phyloP scores from a whole-genome alignment of 441 rosid genomes.

The Adansonia rubrostipa region DNA sequence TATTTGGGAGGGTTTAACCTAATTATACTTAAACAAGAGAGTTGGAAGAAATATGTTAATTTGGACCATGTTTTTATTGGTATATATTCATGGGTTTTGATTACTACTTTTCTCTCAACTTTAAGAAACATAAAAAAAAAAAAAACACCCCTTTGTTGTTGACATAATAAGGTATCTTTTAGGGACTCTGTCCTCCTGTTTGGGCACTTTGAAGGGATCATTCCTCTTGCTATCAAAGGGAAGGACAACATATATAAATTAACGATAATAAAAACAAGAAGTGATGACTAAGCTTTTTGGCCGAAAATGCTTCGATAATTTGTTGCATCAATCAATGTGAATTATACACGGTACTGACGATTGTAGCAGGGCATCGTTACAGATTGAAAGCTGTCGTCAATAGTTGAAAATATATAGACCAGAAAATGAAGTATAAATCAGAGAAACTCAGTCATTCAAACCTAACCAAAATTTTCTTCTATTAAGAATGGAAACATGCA shows the following conservation, averaged over 20 bases:
- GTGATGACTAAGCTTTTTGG: conserved; percentile 9
- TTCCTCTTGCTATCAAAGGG: conserved; percentile 12
- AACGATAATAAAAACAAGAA: not conserved
- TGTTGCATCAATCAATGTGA: not conserved
- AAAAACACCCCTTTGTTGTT: not conserved
- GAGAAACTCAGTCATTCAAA: not conserved
- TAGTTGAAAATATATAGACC: not conserved
- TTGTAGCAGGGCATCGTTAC: not conserved
- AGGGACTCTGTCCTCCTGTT: not conserved
- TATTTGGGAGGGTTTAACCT: not conserved
- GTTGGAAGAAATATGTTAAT: not conserved
- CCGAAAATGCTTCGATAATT: conserved; percentile 6
- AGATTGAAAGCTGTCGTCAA: not conserved
- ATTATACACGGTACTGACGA: not conserved
- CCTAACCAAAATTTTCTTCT: not conserved
- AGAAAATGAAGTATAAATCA: not conserved
- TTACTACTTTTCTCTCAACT: not conserved
- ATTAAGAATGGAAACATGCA: not conserved
- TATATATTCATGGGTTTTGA: not conserved
- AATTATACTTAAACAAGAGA: not conserved
- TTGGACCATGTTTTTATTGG: not conserved
- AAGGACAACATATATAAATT: not conserved
- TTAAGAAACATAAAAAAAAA: not conserved
- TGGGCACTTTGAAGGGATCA: not conserved
- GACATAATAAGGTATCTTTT: not conserved